Conservation (phyloP, 192 early-diverging fungal species). For the Rhizoclosmatium globosum region DNA sequence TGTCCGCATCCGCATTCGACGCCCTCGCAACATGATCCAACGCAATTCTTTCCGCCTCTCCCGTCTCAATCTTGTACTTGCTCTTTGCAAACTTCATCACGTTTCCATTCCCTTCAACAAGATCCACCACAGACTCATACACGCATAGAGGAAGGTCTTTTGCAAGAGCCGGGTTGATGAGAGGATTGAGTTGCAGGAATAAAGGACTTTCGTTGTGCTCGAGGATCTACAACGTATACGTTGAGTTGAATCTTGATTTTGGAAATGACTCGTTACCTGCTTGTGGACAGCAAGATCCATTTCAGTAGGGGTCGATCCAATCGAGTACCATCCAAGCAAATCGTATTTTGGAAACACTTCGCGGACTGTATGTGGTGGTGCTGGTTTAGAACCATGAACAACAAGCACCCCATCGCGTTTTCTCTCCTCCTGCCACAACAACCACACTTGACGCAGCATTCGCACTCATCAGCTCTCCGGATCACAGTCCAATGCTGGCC, state of each 20-base stretch:
- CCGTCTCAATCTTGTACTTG: slow-evolving; percentile 81
- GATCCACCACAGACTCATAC: slow-evolving; percentile 82
- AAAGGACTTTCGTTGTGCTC: slow-evolving; percentile 78
- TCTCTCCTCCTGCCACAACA: too few species aligned
- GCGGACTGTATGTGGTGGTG: slow-evolving; percentile 58
- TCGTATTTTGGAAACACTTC: slow-evolving; percentile 87
- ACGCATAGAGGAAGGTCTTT: slow-evolving; percentile 78
- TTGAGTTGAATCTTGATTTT: neutral
- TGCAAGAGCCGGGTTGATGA: slow-evolving; percentile 46
- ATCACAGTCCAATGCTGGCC: too few species aligned
- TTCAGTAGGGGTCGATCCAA: slow-evolving; percentile 67
- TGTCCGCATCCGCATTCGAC: slow-evolving; percentile 59
- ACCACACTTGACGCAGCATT: too few species aligned
- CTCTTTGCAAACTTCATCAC: slow-evolving; percentile 70
- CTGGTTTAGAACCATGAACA: neutral
- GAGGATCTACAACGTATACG: slow-evolving; percentile 60
- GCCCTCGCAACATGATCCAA: slow-evolving; percentile 85
- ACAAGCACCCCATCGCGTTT: too few species aligned
- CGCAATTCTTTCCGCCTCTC: slow-evolving; percentile 87
- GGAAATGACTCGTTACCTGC: slow-evolving; percentile 60
- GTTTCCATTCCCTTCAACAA: slow-evolving; percentile 52
- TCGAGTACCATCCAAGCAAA: slow-evolving; percentile 86
- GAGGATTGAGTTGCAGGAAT: slow-evolving; percentile 72
- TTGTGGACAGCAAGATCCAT: slow-evolving; percentile 75
- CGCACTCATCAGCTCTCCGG: too few species aligned